Evolutionary conservation across 805 yeast genomes (phyloP), one percentile per base, ranked within the genome.

Genomic region (Schwanniomyces vanrijiae): DNA sequence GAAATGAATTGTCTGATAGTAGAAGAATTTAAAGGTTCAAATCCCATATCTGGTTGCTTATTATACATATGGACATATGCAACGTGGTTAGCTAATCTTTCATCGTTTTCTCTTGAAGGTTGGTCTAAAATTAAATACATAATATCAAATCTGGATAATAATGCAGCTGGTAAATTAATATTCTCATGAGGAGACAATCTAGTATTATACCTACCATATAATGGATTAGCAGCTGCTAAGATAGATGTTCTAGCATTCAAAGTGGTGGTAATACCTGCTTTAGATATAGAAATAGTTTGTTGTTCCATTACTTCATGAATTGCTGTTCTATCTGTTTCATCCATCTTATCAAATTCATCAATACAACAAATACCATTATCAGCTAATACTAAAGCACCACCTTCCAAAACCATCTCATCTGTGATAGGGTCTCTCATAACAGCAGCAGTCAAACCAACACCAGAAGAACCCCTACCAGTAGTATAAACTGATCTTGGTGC

Each of bases 241-340:
- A 94, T 88, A 4, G 97, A 91, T 0, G 98, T 82, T 65, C 99
- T 81, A 6, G 99, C 99, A 64, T 94, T 94, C 56, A 94, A 75
- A 2, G 97, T 89, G 8, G 99, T 94, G 52, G 94, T 88, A 57
- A 94, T 94, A 55, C 99, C 99, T 3, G 99, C 99, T 68, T 94
- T 94, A 37, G 97, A 88, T 48, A 94, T 94, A 19, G 96, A 88
- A 49, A 94, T 94, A 2, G 99, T 94, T 69, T 94, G 99, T 67
- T 94, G 99, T 71, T 94, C 99, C 99, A 94, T 94, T 28, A 94
- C 99, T 75, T 92, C 99, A 69, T 92, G 98, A 61, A 94, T 94
- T 1, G 98, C 98, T 0, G 98, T 94, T 61, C 99, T 79, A 69
- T 94, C 99, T 52, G 80, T 71, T 66, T 94, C 99, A 65, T 92